Evolutionary conservation across 495 filamentous ascomycete genomes (phyloP).

Genomic region (Neurospora intermedia): DNA sequence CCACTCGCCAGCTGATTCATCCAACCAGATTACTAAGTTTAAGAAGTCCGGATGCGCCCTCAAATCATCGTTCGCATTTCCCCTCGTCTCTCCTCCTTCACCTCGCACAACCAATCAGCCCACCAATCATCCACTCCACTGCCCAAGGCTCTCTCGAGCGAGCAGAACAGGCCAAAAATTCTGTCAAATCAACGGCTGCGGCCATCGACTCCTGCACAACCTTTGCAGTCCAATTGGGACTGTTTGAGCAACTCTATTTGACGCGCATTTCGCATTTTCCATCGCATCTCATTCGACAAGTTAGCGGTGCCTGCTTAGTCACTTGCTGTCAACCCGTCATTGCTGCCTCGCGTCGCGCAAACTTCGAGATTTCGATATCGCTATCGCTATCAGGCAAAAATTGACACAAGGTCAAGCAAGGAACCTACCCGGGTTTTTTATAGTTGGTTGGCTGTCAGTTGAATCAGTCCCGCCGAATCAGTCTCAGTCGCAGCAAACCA

Average conservation of each 20-base stretch:
- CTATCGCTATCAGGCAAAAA: background rate
- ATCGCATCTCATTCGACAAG: background rate
- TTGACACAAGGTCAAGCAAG: background rate
- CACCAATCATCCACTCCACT: constrained; percentile 25
- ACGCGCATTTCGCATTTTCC: background rate
- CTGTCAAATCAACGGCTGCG: constrained; percentile 26
- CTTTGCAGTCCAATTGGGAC: constrained; percentile 24
- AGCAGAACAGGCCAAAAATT: constrained; percentile 19
- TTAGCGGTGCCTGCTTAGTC: constrained; percentile 2
- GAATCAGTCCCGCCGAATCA: background rate
- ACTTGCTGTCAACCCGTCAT: constrained; percentile 1
- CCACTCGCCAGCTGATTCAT: constrained; percentile 29
- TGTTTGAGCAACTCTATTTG: background rate
- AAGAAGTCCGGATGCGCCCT: constrained; percentile 26
- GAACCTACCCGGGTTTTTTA: background rate
- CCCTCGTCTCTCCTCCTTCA: constrained; percentile 29
- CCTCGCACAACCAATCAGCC: constrained; percentile 35
- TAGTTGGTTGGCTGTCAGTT: background rate
- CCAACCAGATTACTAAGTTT: constrained; percentile 31
- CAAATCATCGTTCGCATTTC: constrained; percentile 31
- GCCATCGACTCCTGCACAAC: constrained; percentile 12
- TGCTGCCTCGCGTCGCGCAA: background rate
- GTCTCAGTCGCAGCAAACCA: background rate
- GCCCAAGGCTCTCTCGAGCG: constrained; percentile 12
- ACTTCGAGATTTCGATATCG: background rate